Evolutionary conservation across 2,329 filamentous ascomycete genomes (phyloP).

Genomic region (Verticillium nubilum): DNA sequence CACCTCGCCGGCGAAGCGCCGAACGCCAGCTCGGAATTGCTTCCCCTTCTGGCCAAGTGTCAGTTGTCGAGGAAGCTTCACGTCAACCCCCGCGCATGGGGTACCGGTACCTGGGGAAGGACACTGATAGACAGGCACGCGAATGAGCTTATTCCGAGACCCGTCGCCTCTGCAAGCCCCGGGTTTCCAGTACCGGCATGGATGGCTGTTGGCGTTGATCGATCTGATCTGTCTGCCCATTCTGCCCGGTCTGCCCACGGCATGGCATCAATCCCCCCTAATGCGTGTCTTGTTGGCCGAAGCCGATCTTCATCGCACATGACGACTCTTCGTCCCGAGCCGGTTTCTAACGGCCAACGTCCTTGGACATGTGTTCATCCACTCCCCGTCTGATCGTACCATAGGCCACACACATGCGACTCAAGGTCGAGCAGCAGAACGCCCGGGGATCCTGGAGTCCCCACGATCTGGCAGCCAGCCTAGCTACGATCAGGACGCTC

Average conservation of each 20-base stretch:
- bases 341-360: too few relatives aligned
- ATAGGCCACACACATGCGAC: neutral
- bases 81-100: neutral
- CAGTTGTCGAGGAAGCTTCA: neutral
- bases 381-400: neutral
- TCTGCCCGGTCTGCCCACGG: neutral
- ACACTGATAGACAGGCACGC: neutral
- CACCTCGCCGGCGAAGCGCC: neutral
- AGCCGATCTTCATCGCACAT: too few relatives aligned
- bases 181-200: neutral
- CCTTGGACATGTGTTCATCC: neutral
- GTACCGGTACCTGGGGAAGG: neutral
- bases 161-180: neutral
- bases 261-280: neutral
- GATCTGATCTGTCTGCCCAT: neutral
- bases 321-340: too few relatives aligned
- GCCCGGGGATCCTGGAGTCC: neutral
- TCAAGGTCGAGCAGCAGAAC: neutral
- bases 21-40: neutral
- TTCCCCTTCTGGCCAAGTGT: neutral
- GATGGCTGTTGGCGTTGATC: neutral
- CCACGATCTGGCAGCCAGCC: neutral
- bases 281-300: too few relatives aligned
- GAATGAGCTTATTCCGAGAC: neutral
- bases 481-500: neutral